phyloP scores from a whole-genome alignment of 2,329 filamentous ascomycete genomes.

The Meredithiella fracta region DNA sequence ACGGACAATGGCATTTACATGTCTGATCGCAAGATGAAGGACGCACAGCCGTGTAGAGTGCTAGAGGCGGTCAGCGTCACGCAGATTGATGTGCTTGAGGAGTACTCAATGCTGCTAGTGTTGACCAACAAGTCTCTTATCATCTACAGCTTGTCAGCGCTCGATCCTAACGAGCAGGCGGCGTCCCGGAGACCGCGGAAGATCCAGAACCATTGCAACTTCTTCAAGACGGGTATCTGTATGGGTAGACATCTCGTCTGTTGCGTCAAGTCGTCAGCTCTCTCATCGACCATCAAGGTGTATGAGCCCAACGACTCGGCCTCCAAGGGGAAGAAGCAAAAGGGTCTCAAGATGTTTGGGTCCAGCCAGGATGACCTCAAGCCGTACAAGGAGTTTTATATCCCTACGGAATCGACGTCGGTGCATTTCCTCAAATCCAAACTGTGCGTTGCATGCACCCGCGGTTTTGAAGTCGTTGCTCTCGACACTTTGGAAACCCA shows the following conservation, averaged over 20 bases:
- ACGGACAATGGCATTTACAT: constrained; percentile 90
- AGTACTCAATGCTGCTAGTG: constrained; percentile 81
- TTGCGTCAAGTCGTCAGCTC: constrained; percentile 82
- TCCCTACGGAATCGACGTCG: constrained; percentile 92
- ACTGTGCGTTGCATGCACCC: constrained; percentile 85
- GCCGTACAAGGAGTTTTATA: constrained; percentile 98
- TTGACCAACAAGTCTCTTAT: constrained; percentile 84
- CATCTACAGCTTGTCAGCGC: constrained; percentile 72
- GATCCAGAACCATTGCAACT: constrained; percentile 93
- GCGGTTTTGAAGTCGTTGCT: constrained; percentile 93
- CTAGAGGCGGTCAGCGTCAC: constrained; percentile 78
- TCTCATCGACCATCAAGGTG: constrained; percentile 97
- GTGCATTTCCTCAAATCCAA: constrained; percentile 97
- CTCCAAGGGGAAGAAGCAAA: constrained; percentile 87
- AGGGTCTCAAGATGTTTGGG: constrained; percentile 92
- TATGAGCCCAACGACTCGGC: constrained; percentile 94
- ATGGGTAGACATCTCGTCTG: constrained; percentile 87
- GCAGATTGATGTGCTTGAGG: constrained; percentile 89
- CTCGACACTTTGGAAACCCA: constrained; percentile 97
- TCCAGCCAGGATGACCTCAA: constrained; percentile 85
- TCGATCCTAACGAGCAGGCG: constrained; percentile 69
- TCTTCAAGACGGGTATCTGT: constrained; percentile 95
- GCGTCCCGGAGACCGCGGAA: constrained; percentile 79
- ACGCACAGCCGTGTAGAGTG: constrained; percentile 63
- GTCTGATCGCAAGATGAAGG: constrained; percentile 77